Evolutionary conservation across 2,329 filamentous ascomycete genomes (phyloP), one percentile per base, ranked within the genome.

Genomic region (Blastomyces parvus): DNA sequence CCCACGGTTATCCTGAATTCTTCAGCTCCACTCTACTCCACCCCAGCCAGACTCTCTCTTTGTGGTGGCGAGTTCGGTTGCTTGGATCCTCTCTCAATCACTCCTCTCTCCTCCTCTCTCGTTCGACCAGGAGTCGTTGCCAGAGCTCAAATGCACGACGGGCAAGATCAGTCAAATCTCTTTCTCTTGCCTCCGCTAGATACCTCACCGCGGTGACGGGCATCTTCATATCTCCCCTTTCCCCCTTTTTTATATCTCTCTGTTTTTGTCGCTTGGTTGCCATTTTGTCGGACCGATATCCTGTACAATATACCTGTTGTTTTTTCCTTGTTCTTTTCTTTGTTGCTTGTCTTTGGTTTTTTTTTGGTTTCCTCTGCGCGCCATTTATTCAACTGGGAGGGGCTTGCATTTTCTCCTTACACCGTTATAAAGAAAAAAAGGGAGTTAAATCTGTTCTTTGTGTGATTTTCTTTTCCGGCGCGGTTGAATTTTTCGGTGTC

Each of bases 91-190:
- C 33, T 53, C 53, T 56, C 11, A 36, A n/a, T 17, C 27, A 13
- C 25, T 14, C 38, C n/a, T 13, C 33, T 40, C 25, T 14, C 2
- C 50, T 25, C 60, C 11, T 36, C 50, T 30, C 27, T 33, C 27
- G 30, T 50, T 62, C 60, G 48, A 55, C 60, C 60, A 56, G 36
- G 60, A 62, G 60, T 62, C 60, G 36, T 56, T 55, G 38, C 60
- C 46, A 62, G 75, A 74, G 76, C 75, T 77, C 76, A 77, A 78
- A 78, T 78, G 76, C 75, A 74, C 75, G 69, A 70, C 72, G 72
- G 70, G 71, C 72, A 73, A 69, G 74, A 71, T 70, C 70, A 73
- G 66, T 69, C 67, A 68, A 71, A 69, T 71, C 69, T 72, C 71
- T 74, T 73, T 69, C 73, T 76, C 72, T 74, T 74, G 72, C 70